Conservation (phyloP, 2,329 filamentous ascomycete genomes). For the Pseudocercospora pini-densiflorae region DNA sequence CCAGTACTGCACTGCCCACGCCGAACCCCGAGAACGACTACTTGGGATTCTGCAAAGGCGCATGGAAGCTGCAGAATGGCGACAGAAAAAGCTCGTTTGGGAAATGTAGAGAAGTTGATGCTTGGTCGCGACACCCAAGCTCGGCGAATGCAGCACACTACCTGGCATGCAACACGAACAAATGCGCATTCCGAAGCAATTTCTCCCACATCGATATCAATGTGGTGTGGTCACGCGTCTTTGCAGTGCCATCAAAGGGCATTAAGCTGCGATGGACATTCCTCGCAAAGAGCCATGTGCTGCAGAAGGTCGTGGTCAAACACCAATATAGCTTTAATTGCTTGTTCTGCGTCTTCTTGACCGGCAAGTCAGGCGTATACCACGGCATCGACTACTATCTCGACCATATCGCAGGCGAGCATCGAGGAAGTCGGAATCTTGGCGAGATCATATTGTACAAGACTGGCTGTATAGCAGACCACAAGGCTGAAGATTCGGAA, state of each 20-base stretch:
- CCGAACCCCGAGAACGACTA: conserved; percentile 41
- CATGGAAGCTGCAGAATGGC: conserved; percentile 46
- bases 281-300: conserved; percentile 52
- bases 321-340: conserved; percentile 47
- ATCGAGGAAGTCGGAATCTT: conserved; percentile 40
- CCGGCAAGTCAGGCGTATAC: conserved; percentile 43
- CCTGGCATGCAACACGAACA: conserved; percentile 46
- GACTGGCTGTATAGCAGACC: conserved; percentile 50
- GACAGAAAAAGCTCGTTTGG: conserved; percentile 39
- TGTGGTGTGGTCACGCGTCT: conserved; percentile 36
- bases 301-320: conserved; percentile 39
- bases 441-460: conserved; percentile 45
- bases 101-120: conserved; percentile 32
- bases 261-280: conserved; percentile 54
- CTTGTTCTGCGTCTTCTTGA: conserved; percentile 51
- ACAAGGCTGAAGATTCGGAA: conserved; percentile 45
- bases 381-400: conserved; percentile 49
- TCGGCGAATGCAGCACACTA: conserved; percentile 33
- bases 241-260: conserved; percentile 35
- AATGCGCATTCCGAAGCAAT: conserved; percentile 50
- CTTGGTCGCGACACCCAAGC: conserved; percentile 33
- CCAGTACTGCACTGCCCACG: conserved; percentile 29
- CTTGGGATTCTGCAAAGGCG: conserved; percentile 52
- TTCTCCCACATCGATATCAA: conserved; percentile 41
- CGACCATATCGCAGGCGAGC: conserved; percentile 46